Conservation (phyloP, 805 yeast genomes). For the Schizosaccharomyces octosporus region DNA sequence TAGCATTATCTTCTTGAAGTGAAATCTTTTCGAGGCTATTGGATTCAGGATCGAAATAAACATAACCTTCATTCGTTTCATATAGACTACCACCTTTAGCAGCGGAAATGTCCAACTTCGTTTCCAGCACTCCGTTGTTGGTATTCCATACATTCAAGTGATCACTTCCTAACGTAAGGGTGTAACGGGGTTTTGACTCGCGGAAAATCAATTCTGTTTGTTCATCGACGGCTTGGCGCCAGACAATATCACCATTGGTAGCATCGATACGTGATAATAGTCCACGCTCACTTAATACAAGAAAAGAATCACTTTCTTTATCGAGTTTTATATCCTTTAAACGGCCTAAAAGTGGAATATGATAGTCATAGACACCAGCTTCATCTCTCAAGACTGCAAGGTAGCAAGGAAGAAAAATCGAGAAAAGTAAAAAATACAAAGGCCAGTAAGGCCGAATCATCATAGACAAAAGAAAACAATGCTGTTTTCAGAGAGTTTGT, state of each 20-base stretch:
- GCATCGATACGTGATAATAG: background rate
- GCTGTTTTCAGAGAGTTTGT: too few species aligned
- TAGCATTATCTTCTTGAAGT: background rate
- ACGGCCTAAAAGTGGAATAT: background rate
- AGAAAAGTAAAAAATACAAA: background rate
- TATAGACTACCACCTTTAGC: background rate
- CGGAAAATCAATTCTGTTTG: background rate
- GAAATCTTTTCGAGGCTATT: background rate
- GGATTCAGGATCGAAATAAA: background rate
- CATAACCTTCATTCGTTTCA: background rate
- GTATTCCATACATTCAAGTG: background rate
- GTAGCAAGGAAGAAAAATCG: background rate
- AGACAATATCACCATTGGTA: background rate
- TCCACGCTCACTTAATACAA: background rate
- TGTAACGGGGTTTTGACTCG: background rate
- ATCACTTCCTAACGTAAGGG: background rate
- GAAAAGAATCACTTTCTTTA: background rate
- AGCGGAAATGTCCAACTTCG: background rate
- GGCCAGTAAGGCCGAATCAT: background rate
- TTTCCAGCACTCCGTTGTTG: background rate
- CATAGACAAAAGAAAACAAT: background rate
- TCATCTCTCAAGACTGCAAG: background rate
- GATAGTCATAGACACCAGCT: background rate
- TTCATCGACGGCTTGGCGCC: background rate
- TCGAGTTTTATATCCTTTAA: background rate